A percentile compares a stretch with the other conserved stretches of the same genome.
phyloP scores from a whole-genome alignment of 257 asterid genomes.

The Forsythia viridissima region DNA sequence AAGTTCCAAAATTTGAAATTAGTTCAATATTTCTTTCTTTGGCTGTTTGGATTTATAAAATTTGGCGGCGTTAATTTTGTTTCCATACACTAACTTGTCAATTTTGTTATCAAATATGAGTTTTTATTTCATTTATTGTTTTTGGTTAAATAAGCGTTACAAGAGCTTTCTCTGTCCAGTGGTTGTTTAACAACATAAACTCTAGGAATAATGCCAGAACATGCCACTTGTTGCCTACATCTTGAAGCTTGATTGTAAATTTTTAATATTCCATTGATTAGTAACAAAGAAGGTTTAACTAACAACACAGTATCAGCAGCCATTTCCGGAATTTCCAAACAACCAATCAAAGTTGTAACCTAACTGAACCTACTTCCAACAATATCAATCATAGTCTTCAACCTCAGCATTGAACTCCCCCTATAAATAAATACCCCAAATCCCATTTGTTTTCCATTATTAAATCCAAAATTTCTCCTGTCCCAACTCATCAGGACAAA shows the following conservation, averaged over 20 bases:
- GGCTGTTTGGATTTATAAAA: no score
- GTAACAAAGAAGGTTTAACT: background rate
- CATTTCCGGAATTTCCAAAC: background rate
- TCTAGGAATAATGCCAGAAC: background rate
- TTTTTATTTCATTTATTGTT: background rate
- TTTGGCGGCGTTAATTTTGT: no score
- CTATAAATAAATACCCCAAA: conserved; percentile 19
- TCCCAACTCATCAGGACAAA: background rate
- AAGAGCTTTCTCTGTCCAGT: background rate
- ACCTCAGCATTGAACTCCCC: background rate
- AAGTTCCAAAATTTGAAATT: no score
- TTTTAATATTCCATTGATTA: no score
- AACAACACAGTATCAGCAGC: background rate
- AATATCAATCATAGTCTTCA: background rate
- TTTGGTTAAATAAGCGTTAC: background rate
- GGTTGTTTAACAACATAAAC: background rate
- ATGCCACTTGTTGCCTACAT: background rate
- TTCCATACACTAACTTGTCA: no score
- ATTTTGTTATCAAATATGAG: no score
- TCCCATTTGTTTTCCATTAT: background rate
- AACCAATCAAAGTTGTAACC: conserved; percentile 11
- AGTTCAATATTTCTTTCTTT: no score
- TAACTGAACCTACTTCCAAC: conserved; percentile 23
- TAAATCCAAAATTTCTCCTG: background rate
- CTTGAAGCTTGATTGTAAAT: background rate